Evolutionary conservation across 345 rosid species (phyloP).

Genomic region (Luvunga scandens): DNA sequence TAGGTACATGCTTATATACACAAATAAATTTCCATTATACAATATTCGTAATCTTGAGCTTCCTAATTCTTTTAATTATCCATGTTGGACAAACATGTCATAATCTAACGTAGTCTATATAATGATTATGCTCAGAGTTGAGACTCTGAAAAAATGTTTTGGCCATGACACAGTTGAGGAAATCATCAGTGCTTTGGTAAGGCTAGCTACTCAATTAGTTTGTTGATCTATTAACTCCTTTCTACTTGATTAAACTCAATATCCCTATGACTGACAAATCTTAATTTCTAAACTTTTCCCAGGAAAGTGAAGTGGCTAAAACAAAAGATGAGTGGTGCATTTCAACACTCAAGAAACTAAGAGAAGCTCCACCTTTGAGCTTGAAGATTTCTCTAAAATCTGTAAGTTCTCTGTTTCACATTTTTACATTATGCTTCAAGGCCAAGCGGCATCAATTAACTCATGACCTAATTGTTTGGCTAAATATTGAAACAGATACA

Average conservation of each 20-base stretch:
- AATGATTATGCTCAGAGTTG: background rate
- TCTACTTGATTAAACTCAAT: background rate
- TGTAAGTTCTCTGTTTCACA: background rate
- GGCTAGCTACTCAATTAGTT: background rate
- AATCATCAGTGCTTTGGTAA: conserved; percentile 1
- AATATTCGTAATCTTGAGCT: background rate
- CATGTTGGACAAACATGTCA: background rate
- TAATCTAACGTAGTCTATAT: background rate
- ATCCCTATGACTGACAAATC: background rate
- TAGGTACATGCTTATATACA: background rate
- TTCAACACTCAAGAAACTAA: conserved; percentile 11
- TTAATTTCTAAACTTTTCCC: background rate
- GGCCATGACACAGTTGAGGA: background rate
- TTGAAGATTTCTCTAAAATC: conserved; percentile 20
- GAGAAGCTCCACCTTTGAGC: conserved; percentile 26
- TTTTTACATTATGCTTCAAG: background rate
- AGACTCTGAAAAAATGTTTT: background rate
- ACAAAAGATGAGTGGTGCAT: conserved; percentile 17
- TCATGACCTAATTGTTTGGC: background rate
- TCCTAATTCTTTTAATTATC: background rate
- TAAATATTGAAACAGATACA: background rate
- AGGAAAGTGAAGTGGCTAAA: conserved; percentile 18
- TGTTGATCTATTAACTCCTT: background rate
- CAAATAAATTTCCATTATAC: background rate
- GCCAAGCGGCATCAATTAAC: background rate